Conservation (phyloP, 192 early-diverging fungal genomes). For the Kappamyces sp. region DNA sequence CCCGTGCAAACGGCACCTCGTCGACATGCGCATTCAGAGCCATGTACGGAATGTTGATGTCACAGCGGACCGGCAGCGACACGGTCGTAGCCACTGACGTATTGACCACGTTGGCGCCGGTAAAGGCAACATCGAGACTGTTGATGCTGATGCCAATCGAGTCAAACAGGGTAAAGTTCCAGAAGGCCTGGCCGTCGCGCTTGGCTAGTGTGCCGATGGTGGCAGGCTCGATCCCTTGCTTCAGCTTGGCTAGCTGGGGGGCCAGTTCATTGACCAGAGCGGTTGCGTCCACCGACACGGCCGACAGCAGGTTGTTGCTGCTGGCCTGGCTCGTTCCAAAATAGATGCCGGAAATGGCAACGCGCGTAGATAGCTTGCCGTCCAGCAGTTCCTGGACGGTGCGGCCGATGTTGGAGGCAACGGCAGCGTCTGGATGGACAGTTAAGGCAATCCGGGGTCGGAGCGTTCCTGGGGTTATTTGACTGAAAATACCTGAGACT, state of each 20-base stretch:
- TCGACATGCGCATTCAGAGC: conserved; percentile 17
- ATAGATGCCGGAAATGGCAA: conserved; percentile 17
- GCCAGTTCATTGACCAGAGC: conserved; percentile 12
- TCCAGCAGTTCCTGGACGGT: conserved; percentile 20
- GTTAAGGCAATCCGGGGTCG: conserved; percentile 14
- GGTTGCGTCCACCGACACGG: conserved; percentile 17
- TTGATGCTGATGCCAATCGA: conserved; percentile 16
- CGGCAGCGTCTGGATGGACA: conserved; percentile 15
- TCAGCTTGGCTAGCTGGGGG: conserved; percentile 15
- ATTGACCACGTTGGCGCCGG: conserved; percentile 7
- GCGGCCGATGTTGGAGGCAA: conserved; percentile 24
- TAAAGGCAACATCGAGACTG: conserved; percentile 17
- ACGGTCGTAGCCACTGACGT: neutral
- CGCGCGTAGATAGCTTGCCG: conserved; percentile 13
- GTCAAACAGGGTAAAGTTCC: conserved; percentile 8
- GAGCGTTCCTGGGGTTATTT: conserved; percentile 10
- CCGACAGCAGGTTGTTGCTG: conserved; percentile 21
- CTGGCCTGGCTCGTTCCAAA: conserved; percentile 19
- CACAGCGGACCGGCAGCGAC: conserved; percentile 16
- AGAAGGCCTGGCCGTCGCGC: conserved; percentile 1
- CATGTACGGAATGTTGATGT: conserved; percentile 25
- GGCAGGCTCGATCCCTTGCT: conserved; percentile 2
- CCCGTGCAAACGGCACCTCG: conserved; percentile 8
- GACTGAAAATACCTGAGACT: conserved; percentile 6
- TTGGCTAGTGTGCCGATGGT: neutral